Evolutionary conservation across 2,329 filamentous ascomycete genomes (phyloP).

Genomic region (Penicillium hordei): DNA sequence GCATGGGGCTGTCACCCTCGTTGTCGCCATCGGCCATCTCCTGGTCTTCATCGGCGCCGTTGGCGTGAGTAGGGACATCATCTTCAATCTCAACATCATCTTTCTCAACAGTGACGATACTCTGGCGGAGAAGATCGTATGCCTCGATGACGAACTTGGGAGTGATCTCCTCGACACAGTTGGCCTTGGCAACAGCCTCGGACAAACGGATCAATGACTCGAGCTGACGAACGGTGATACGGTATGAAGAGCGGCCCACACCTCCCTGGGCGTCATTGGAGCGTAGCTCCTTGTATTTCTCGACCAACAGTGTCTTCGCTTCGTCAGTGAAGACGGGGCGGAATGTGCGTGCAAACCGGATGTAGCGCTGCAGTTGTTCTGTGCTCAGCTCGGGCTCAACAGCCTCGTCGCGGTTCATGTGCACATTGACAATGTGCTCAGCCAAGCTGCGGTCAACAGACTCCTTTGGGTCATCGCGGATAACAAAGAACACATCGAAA

Average conservation of each 20-base stretch:
- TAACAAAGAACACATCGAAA: slow-evolving; percentile 98
- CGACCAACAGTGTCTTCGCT: slow-evolving; percentile 79
- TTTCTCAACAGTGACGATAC: slow-evolving; percentile 96
- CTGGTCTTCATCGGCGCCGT: slow-evolving; percentile 49
- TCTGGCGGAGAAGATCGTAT: slow-evolving; percentile 85
- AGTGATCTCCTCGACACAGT: slow-evolving; percentile 88
- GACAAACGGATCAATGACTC: slow-evolving; percentile 94
- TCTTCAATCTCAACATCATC: slow-evolving; percentile 95
- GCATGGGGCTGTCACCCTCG: slow-evolving; percentile 56
- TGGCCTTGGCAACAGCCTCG: slow-evolving; percentile 97
- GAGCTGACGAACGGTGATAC: slow-evolving; percentile 93
- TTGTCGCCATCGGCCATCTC: slow-evolving; percentile 51
- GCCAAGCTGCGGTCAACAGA: slow-evolving; percentile 85
- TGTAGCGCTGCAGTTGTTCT: slow-evolving; percentile 94
- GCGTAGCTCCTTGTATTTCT: slow-evolving; percentile 92
- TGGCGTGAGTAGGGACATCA: slow-evolving; percentile 57
- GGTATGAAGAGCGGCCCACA: slow-evolving; percentile 90
- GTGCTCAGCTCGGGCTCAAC: slow-evolving; percentile 92
- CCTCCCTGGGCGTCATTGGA: slow-evolving; percentile 93
- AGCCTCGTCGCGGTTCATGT: slow-evolving; percentile 88
- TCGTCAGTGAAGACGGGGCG: slow-evolving; percentile 87
- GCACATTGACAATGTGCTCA: slow-evolving; percentile 90
- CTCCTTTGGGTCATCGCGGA: slow-evolving; percentile 96
- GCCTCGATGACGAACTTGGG: slow-evolving; percentile 86
- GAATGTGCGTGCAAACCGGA: slow-evolving; percentile 93